A percentile compares a stretch with the other conserved stretches of the same genome.
These are phyloP conservation scores for Leccinum boreale DNA, from an alignment of 768 basidiomycete genomes.

Conservation along the genomic window DNA sequence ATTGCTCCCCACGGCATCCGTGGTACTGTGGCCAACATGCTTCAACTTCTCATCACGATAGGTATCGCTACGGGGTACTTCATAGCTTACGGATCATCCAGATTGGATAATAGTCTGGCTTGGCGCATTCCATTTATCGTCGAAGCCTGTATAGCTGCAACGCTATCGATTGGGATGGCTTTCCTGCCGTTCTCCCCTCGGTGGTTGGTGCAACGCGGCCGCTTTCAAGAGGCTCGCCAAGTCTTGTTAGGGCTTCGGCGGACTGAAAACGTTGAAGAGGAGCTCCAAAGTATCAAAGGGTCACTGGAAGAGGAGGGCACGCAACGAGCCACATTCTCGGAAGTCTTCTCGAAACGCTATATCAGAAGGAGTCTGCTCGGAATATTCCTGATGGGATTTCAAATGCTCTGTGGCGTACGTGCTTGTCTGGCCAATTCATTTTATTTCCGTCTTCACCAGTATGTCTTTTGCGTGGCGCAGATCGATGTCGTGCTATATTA, in stretches of 20 bases:
- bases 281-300: constrained; percentile 16
- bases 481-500: constrained; percentile 34
- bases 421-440: not conserved
- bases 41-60: constrained; percentile 43
- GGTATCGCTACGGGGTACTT: constrained; percentile 39
- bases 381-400: constrained; percentile 43
- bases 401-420: constrained; percentile 36
- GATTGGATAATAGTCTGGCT: constrained; percentile 20
- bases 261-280: constrained; percentile 16
- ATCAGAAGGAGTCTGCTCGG: constrained; percentile 37
- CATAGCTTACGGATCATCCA: constrained; percentile 25
- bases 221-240: constrained; percentile 29
- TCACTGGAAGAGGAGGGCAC: constrained; percentile 23
- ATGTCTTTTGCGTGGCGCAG: constrained; percentile 7
- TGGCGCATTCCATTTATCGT: constrained; percentile 29
- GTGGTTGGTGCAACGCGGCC: constrained; percentile 33
- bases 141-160: constrained; percentile 19
- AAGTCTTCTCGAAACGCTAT: constrained; percentile 29
- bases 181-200: constrained; percentile 21
- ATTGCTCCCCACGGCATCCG: constrained; percentile 41
- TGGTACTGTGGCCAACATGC: constrained; percentile 37
- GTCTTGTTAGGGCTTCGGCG: constrained; percentile 25
- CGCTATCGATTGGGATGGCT: constrained; percentile 22
- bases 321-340: constrained; percentile 20
- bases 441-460: not conserved